Evolutionary conservation across 2,329 filamentous ascomycete species (phyloP).

Genomic region (Colletotrichum horii): DNA sequence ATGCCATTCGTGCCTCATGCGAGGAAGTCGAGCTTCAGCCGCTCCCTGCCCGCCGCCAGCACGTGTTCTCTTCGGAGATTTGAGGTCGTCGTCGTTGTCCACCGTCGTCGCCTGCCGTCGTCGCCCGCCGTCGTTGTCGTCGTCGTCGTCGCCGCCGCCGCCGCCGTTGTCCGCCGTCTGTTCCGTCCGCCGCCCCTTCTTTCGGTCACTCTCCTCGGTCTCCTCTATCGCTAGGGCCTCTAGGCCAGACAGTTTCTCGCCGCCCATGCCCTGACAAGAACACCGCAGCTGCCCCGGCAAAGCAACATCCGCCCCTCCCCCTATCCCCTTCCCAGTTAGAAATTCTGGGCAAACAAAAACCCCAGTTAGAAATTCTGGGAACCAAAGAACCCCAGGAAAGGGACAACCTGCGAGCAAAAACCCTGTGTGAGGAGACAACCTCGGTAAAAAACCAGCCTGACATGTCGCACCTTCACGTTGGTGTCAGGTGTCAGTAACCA

Average conservation of each 20-base stretch:
- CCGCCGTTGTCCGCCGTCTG: too few relatives aligned
- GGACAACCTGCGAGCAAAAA: too few relatives aligned
- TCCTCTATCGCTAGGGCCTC: not conserved
- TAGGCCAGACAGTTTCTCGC: not conserved
- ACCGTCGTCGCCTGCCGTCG: not conserved
- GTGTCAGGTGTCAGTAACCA: not conserved
- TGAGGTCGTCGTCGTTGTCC: not conserved
- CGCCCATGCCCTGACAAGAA: not conserved
- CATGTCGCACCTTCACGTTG: constrained; percentile 4
- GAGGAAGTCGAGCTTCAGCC: not conserved
- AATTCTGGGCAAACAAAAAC: not conserved
- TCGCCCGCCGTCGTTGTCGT: too few relatives aligned
- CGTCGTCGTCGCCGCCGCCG: not conserved
- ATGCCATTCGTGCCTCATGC: too few relatives aligned
- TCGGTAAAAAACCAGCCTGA: not conserved
- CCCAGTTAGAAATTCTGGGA: not conserved
- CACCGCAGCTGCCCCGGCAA: not conserved
- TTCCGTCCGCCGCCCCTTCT: too few relatives aligned
- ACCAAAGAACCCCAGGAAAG: not conserved
- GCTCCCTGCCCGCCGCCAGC: not conserved
- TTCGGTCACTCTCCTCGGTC: not conserved
- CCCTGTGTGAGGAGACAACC: not conserved
- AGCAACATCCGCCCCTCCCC: not conserved
- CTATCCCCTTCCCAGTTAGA: not conserved
- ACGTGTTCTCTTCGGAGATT: not conserved